Evolutionary conservation across 129 eudicot genomes (phyloP).

Genomic region (Flaveria sonorensis): DNA sequence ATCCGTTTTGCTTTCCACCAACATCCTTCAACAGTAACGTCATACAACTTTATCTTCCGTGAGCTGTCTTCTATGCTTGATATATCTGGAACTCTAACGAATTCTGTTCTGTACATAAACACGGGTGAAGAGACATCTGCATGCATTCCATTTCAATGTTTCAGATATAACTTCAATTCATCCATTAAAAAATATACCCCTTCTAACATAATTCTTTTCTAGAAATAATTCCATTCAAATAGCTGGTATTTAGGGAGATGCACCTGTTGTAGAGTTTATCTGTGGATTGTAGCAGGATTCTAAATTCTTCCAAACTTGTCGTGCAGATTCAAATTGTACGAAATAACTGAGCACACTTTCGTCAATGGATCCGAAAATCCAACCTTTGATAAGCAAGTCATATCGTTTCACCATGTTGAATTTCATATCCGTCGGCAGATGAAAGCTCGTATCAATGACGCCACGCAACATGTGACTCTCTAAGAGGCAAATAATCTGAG

Average conservation of each 20-base stretch:
- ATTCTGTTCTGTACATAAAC: neutral
- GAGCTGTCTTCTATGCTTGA: neutral
- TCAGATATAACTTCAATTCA: no score
- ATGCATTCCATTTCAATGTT: no score
- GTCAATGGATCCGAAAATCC: constrained; percentile 27
- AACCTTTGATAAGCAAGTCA: constrained; percentile 24
- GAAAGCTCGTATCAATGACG: neutral
- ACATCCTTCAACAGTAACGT: neutral
- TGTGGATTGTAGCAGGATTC: constrained; percentile 3
- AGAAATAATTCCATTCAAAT: no score
- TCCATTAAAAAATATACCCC: no score
- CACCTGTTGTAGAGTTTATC: neutral
- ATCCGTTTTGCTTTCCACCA: constrained; percentile 32
- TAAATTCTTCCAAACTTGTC: constrained; percentile 23
- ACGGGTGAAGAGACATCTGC: no score
- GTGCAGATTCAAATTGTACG: neutral
- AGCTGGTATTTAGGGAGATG: no score
- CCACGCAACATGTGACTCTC: constrained; percentile 8
- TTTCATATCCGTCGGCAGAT: neutral
- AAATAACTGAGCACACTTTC: neutral
- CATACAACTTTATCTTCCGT: neutral
- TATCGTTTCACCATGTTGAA: neutral
- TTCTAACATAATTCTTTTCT: no score
- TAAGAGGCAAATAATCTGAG: constrained; percentile 21
- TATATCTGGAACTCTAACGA: neutral